phyloP scores from a whole-genome alignment of 148 eudicot species.

The Talinum fruticosum region DNA sequence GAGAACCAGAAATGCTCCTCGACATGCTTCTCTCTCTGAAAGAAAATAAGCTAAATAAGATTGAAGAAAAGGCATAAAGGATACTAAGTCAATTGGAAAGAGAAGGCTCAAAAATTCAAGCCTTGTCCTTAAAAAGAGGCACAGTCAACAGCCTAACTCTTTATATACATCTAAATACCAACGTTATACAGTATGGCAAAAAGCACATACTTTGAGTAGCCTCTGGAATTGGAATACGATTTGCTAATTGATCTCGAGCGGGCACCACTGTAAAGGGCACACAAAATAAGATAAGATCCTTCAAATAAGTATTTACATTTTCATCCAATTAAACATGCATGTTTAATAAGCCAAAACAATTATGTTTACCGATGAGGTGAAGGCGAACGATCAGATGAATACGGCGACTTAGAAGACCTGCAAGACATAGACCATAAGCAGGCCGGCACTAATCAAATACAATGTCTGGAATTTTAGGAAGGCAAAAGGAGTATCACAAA shows the following conservation, averaged over 20 bases:
- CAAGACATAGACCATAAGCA: constrained; percentile 5
- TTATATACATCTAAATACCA: not conserved
- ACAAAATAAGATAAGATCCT: not conserved
- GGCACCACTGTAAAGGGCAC: constrained; percentile 38
- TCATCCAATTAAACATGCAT: not conserved
- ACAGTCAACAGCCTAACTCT: not conserved
- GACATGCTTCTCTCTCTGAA: constrained; percentile 58
- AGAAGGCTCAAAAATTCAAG: not conserved
- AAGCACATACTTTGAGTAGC: constrained; percentile 60
- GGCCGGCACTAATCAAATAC: constrained; percentile 10
- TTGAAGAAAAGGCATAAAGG: not conserved
- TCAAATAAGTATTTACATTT: not conserved
- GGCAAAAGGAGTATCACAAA: not conserved
- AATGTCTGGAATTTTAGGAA: not conserved
- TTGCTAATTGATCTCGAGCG: constrained; percentile 58
- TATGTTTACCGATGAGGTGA: constrained; percentile 56
- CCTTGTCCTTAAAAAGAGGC: not conserved
- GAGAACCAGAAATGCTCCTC: constrained; percentile 62
- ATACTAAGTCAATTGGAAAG: not conserved
- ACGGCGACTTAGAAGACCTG: constrained; percentile 66
- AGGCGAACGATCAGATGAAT: constrained; percentile 45
- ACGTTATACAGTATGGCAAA: not conserved
- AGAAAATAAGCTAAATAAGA: constrained; percentile 7
- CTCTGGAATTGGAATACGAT: constrained; percentile 63
- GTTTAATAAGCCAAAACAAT: not conserved